Evolutionary conservation across 805 yeast species (phyloP).

Genomic region (Metschnikowia cubensis): DNA sequence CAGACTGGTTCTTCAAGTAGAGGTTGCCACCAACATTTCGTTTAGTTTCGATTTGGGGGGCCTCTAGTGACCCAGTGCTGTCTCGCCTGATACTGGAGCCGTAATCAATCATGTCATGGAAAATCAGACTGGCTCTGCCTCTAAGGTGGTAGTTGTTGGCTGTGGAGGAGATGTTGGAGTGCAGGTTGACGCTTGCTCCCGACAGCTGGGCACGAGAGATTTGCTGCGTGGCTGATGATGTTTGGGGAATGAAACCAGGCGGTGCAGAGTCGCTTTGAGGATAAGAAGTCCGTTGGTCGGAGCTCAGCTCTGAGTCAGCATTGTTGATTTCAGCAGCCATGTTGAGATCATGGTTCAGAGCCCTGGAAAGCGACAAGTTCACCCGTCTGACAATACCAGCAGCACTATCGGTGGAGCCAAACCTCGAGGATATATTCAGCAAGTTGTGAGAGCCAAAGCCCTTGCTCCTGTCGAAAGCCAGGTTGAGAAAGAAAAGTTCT

Average conservation of each 20-base stretch:
- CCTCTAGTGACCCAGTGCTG: slow-evolving; percentile 27
- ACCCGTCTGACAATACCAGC: slow-evolving; percentile 74
- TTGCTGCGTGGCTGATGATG: background rate
- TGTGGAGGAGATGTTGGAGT: background rate
- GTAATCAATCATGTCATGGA: slow-evolving; percentile 34
- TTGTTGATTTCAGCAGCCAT: slow-evolving; percentile 16
- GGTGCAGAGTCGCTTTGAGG: background rate
- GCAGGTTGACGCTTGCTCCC: background rate
- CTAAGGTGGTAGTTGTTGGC: background rate
- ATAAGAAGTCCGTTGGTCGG: background rate
- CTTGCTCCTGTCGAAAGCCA: background rate
- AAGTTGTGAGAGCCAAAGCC: background rate
- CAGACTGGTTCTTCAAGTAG: slow-evolving; percentile 39
- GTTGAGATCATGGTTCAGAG: slow-evolving; percentile 28
- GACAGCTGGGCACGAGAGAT: background rate
- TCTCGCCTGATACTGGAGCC: slow-evolving; percentile 20
- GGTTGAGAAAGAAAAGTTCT: slow-evolving; percentile 35
- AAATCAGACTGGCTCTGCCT: slow-evolving; percentile 3
- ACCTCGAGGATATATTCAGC: background rate
- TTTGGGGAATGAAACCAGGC: background rate
- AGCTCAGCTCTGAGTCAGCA: background rate
- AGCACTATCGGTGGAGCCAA: slow-evolving; percentile 29
- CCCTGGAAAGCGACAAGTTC: slow-evolving; percentile 31
- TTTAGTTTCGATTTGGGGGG: slow-evolving; percentile 43
- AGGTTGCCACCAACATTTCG: slow-evolving; percentile 44